These are phyloP conservation scores for Tetrahymena borealis DNA, from an alignment of 73 alveolate species.

Conservation along the genomic window DNA sequence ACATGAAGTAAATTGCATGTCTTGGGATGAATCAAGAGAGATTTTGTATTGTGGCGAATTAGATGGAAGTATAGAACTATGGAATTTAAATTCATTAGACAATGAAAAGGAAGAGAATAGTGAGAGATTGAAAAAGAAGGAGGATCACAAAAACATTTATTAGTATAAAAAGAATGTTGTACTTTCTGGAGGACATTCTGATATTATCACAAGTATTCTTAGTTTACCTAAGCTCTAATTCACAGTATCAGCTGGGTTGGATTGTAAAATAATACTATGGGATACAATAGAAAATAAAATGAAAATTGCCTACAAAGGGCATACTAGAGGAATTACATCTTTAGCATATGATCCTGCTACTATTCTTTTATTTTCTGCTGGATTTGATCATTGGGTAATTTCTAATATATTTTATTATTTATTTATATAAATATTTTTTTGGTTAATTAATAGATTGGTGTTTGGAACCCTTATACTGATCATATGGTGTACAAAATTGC, in stretches of 20 bases:
- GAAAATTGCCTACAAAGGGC: slow-evolving; percentile 61
- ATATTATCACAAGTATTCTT: slow-evolving; percentile 60
- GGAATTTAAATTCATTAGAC: slow-evolving; percentile 53
- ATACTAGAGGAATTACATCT: slow-evolving; percentile 69
- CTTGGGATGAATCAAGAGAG: slow-evolving; percentile 66
- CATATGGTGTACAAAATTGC: slow-evolving; percentile 51
- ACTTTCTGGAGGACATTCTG: slow-evolving; percentile 58
- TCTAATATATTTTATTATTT: not conserved
- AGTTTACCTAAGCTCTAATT: slow-evolving; percentile 70
- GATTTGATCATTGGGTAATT: slow-evolving; percentile 75
- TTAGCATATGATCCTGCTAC: slow-evolving; percentile 63
- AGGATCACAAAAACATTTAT: not conserved
- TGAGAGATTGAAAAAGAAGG: not conserved
- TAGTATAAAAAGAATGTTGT: slow-evolving; percentile 41
- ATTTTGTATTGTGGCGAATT: slow-evolving; percentile 65
- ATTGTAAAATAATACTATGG: slow-evolving; percentile 64
- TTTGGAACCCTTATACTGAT: slow-evolving; percentile 81
- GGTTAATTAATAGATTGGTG: slow-evolving; percentile 15
- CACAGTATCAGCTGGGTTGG: slow-evolving; percentile 65
- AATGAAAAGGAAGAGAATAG: not conserved
- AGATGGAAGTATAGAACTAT: slow-evolving; percentile 63
- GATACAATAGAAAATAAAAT: slow-evolving; percentile 60
- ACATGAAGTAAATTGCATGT: slow-evolving; percentile 61
- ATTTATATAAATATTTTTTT: not conserved
- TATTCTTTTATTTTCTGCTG: slow-evolving; percentile 69